Conservation (phyloP, 345 rosid genomes). For the Jatropha curcas region DNA sequence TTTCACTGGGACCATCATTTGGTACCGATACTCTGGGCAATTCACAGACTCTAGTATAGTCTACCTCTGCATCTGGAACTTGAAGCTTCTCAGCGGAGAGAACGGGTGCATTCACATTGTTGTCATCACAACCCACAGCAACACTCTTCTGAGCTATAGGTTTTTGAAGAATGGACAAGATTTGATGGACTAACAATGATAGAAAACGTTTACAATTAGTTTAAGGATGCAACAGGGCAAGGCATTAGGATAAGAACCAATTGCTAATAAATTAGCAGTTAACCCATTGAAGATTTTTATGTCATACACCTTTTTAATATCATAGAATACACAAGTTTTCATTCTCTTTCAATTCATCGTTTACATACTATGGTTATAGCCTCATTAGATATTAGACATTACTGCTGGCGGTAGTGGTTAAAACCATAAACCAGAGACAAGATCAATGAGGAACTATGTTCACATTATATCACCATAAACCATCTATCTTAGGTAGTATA, state of each 20-base stretch:
- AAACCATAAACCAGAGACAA: not conserved
- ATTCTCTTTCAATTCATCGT: not conserved
- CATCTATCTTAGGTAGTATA: not conserved
- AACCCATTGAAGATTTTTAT: not conserved
- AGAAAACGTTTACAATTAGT: slow-evolving; percentile 13
- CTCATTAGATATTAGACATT: too few species aligned
- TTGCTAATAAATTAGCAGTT: not conserved
- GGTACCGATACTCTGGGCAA: slow-evolving; percentile 1
- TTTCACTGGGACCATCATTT: slow-evolving; percentile 28
- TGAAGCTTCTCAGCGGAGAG: slow-evolving; percentile 30
- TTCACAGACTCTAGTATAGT: slow-evolving; percentile 7
- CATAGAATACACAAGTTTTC: not conserved
- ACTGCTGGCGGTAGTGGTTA: not conserved
- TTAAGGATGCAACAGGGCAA: slow-evolving; percentile 2
- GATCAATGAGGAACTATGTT: not conserved
- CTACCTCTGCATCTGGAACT: slow-evolving; percentile 27
- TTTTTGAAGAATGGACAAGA: slow-evolving; percentile 64
- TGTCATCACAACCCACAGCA: slow-evolving; percentile 28
- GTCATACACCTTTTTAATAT: not conserved
- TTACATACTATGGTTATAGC: not conserved
- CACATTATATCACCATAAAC: not conserved
- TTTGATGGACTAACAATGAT: slow-evolving; percentile 53
- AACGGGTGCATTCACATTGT: slow-evolving; percentile 14
- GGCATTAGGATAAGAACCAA: not conserved
- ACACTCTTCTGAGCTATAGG: slow-evolving; percentile 27